Conservation (phyloP, 1,284 basidiomycete species). For the Marasmius oreades region DNA sequence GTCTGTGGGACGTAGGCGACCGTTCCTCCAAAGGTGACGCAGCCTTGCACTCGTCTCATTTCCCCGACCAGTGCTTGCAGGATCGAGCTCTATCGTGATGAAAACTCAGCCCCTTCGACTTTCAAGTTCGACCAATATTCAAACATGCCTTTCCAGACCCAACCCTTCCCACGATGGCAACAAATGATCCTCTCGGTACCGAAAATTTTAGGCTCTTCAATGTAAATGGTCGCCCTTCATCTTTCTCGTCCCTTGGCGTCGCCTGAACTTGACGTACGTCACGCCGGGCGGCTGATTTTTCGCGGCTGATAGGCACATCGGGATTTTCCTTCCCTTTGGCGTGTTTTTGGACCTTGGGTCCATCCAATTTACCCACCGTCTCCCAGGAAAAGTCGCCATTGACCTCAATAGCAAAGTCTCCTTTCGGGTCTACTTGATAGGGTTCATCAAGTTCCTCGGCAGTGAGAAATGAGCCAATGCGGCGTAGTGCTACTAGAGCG, state of each 20-base stretch:
- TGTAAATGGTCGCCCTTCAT: slow-evolving; percentile 57
- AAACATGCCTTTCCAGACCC: slow-evolving; percentile 67
- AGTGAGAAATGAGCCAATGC: slow-evolving; percentile 45
- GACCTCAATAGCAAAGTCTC: slow-evolving; percentile 39
- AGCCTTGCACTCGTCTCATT: slow-evolving; percentile 64
- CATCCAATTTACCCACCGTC: slow-evolving; percentile 18
- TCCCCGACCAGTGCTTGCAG: slow-evolving; percentile 76
- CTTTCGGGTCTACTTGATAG: slow-evolving; percentile 35
- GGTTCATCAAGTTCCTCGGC: slow-evolving; percentile 47
- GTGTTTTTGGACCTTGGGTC: slow-evolving; percentile 18
- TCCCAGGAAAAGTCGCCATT: slow-evolving; percentile 60
- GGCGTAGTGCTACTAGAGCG: slow-evolving; percentile 46
- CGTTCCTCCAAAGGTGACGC: slow-evolving; percentile 62
- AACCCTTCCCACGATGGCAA: slow-evolving; percentile 71
- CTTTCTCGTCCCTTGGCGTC: neutral
- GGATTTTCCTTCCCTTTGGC: slow-evolving; percentile 13
- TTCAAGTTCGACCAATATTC: neutral
- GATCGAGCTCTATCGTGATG: slow-evolving; percentile 47
- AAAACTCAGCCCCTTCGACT: neutral
- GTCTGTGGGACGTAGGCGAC: slow-evolving; percentile 77
- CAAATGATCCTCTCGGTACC: slow-evolving; percentile 60
- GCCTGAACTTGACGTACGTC: neutral
- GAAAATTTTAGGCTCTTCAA: slow-evolving; percentile 54
- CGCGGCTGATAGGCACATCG: slow-evolving; percentile 12
- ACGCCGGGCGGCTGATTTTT: neutral